Conservation (phyloP, 2,329 filamentous ascomycete species). For the Ophiostoma tasmaniense region DNA sequence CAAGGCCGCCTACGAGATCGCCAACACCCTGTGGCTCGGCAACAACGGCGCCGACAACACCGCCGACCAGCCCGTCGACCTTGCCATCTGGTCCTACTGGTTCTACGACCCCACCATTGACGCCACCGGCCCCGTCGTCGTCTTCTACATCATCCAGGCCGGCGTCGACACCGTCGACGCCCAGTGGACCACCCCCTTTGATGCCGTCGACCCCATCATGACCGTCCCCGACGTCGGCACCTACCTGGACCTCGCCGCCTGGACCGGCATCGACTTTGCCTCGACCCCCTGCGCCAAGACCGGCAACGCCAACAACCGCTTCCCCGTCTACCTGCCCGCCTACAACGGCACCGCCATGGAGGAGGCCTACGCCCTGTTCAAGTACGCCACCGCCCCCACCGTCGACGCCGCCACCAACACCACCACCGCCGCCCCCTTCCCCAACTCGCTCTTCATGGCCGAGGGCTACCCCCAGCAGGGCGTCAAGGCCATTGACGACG, state of each 20-base stretch:
- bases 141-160: constrained; percentile 36
- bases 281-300: constrained; percentile 35
- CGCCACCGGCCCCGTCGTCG: constrained; percentile 33
- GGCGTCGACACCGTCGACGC: constrained; percentile 33
- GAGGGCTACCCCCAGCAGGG: constrained; percentile 45
- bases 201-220: constrained; percentile 32
- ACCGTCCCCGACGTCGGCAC: constrained; percentile 26
- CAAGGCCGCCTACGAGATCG: constrained; percentile 35
- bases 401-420: constrained; percentile 13
- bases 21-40: constrained; percentile 34
- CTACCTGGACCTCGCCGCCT: constrained; percentile 37
- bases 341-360: constrained; percentile 30
- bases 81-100: constrained; percentile 45
- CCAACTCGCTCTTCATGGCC: constrained; percentile 41
- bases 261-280: constrained; percentile 33
- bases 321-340: constrained; percentile 35
- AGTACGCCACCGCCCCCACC: constrained; percentile 19
- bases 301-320: constrained; percentile 33
- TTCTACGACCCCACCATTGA: constrained; percentile 34
- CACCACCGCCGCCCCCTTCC: constrained; percentile 25
- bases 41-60: constrained; percentile 25
- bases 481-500: constrained; percentile 30
- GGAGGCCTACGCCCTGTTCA: constrained; percentile 29
- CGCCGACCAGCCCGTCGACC: constrained; percentile 29
- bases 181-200: constrained; percentile 31